Evolutionary conservation across 345 rosid species (phyloP), one percentile per base, ranked within the genome.

Genomic region (Trapa incisa): DNA sequence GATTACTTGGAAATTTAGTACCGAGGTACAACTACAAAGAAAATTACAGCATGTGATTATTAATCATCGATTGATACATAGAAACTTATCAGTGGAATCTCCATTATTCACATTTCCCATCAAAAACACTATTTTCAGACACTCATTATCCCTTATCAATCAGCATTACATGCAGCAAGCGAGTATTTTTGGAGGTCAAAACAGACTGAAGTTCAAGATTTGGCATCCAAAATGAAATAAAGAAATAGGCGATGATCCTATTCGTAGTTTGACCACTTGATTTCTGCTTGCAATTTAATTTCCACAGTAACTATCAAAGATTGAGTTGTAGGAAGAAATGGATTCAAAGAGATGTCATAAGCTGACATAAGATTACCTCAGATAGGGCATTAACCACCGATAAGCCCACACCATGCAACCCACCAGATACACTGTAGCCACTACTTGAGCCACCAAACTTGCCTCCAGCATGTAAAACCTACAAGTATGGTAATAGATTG

Each of bases 321-420:
- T 37, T 37, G 32, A 52, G 32, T 9, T 50, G 37, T 6, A 67
- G 62, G 69, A 37, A 38, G 70, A 14, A 14, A 6, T 17, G 35
- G 39, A 36, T 61, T 1, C 2, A 42, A 48, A 66, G 33, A 45
- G 41, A 35, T 13, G 14, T 13, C 57, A 65, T 38, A 15, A 65
- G 71, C 38, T 35, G 14, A 70, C 14, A 64, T 4, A 53, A 47
- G 67, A 71, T 75, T 72, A 95, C 97, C 97, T 91, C 94, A 43
- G 99, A 95, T 82, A 91, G 81, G 38, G 96, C 97, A 82, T 95
- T 95, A 39, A 95, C 99, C 73, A 95, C 99, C 12, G 97, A 95
- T 75, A 95, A 83, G 68, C 99, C 99, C 38, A 95, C 99, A 71
- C 99, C 99, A 70, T 91, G 97, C 63, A 95, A 74, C 65, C 99